Base-by-base conservation (phyloP, 2,329 filamentous ascomycete species). In the Pseudofabraea citricarpa region DNA sequence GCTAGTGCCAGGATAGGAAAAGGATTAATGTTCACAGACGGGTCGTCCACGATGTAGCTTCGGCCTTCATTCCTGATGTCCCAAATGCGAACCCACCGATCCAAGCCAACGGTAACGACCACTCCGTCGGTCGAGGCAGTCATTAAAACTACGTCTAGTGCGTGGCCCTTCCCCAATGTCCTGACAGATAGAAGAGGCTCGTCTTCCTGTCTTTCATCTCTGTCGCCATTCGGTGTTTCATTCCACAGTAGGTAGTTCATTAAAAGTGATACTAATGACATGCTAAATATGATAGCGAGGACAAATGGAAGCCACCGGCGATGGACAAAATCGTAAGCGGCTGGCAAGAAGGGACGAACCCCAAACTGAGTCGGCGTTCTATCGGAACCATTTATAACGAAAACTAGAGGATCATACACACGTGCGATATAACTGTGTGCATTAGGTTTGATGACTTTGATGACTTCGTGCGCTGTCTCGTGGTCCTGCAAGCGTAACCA, bases 401-500 rank as follows among this genome's bases (percentile, higher is more conserved):
- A 83, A 3, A 89, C 74, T 3, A 89, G 65, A 1, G 87, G 87
- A 31, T 90, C 81, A 56, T 85, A 87, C 1, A 90, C 83, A 35
- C 77, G 75, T 18, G 87, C 85, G 15, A 87, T 70, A 58, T 89
- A 87, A 60, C 80, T 85, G 56, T 86, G 75, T 2, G 81, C 77
- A 43, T 74, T 70, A 6, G 86, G 86, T 51, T 87, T 89, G 54
- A 90, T 75, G 23, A 86, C 76, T n/a, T 79, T 74, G 59, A 90
- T 87, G 13, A 90, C 75, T 56, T 90, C 87, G 27, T 76, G 77
- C 2, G 85, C 86, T 1, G 85, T 89, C 56, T 87, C 83, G 54
- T 89, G 85, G 53, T 90, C 86, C 60, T 90, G 87, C 44, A 89
- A 71, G 20, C 77, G 75, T 39, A 90, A 70, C 87, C 87, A 91